phyloP scores from a whole-genome alignment of 2,329 filamentous ascomycete species.

The Penicillium verrucosum region DNA sequence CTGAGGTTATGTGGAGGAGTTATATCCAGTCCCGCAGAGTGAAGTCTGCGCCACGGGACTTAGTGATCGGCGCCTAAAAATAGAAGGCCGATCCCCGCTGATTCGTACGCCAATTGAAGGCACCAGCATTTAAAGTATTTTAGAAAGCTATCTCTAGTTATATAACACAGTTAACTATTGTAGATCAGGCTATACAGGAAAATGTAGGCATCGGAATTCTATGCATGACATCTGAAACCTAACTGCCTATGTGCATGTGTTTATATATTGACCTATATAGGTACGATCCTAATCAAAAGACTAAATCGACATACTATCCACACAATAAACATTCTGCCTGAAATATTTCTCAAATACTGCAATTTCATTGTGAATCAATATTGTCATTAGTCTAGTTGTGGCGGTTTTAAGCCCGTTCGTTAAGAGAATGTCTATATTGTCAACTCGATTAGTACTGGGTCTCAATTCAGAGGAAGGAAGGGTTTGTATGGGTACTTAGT shows the following conservation, averaged over 20 bases:
- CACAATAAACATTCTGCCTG: too few species aligned
- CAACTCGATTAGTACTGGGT: not conserved
- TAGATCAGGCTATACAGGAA: not conserved
- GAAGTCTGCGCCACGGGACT: constrained; percentile 18
- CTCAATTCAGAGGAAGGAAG: not conserved
- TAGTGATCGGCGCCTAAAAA: constrained; percentile 26
- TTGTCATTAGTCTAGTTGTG: not conserved
- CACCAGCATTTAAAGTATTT: not conserved
- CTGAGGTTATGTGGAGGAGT: not conserved
- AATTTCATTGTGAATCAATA: not conserved
- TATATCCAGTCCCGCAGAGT: constrained; percentile 7
- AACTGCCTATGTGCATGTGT: not conserved
- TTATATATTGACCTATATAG: too few species aligned
- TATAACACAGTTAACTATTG: too few species aligned
- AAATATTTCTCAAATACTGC: too few species aligned
- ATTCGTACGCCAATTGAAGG: constrained; percentile 4
- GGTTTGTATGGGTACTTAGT: not conserved
- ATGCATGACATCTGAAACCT: not conserved
- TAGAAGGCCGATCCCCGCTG: constrained; percentile 10
- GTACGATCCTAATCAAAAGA: too few species aligned
- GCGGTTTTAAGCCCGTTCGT: too few species aligned
- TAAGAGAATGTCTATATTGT: not conserved
- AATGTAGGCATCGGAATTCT: not conserved
- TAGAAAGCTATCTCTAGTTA: not conserved
- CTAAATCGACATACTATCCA: too few species aligned